These are phyloP conservation scores for Dactylellina sp. DNA, from an alignment of 2,329 filamentous ascomycete genomes.

Conservation along the genomic window DNA sequence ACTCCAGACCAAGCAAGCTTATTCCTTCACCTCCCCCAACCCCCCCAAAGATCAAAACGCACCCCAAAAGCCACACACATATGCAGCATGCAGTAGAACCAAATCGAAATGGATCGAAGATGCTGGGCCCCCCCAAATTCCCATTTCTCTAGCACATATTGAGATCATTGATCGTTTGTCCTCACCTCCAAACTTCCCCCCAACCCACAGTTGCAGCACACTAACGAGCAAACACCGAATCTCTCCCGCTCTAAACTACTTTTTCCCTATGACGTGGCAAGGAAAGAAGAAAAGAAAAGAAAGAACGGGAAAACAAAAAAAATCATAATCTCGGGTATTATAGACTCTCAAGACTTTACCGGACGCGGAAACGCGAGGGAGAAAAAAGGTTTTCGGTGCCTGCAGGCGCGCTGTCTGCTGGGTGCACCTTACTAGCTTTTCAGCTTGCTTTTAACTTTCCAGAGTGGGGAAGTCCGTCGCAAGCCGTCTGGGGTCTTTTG, in stretches of 20 bases:
- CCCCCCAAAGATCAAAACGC: too few relatives aligned
- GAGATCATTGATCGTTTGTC: too few relatives aligned
- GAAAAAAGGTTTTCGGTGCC: constrained; percentile 33
- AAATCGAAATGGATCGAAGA: constrained; percentile 56
- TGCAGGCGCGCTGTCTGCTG: constrained; percentile 52
- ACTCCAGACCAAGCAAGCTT: too few relatives aligned
- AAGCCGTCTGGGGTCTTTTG: constrained; percentile 18
- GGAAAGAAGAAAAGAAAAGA: too few relatives aligned
- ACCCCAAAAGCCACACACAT: too few relatives aligned
- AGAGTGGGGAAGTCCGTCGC: constrained; percentile 40
- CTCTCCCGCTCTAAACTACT: too few relatives aligned
- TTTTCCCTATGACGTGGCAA: constrained; percentile 55
- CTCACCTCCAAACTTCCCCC: neutral
- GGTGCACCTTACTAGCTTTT: neutral
- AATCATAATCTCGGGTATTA: constrained; percentile 42
- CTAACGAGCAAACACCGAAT: constrained; percentile 10
- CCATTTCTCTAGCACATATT: too few relatives aligned
- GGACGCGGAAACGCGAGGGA: constrained; percentile 39
- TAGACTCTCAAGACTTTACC: constrained; percentile 33
- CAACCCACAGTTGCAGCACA: constrained; percentile 30
- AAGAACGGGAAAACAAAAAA: constrained; percentile 12
- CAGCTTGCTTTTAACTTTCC: neutral
- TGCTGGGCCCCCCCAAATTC: constrained; percentile 1
- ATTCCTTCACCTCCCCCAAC: too few relatives aligned
- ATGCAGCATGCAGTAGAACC: constrained; percentile 52